Conservation (phyloP, 129 eudicot genomes). For the Artemisia tridentata region DNA sequence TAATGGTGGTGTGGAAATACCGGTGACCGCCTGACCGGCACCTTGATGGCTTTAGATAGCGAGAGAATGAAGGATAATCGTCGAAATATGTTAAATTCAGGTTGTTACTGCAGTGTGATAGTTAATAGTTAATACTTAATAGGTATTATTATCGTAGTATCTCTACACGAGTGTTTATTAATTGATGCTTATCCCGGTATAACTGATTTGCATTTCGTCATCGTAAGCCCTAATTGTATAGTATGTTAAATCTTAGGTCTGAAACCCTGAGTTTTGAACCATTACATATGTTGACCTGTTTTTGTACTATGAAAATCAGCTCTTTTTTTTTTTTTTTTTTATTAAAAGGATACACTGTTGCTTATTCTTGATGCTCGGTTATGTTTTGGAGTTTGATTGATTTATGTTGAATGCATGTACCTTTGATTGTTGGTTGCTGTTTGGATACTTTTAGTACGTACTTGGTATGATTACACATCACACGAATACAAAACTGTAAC, state of each 20-base stretch:
- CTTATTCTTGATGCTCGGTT: not conserved
- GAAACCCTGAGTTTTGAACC: conserved; percentile 14
- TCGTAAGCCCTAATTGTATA: conserved; percentile 6
- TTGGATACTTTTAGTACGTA: not conserved
- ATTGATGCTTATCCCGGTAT: not conserved
- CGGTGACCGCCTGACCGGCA: too few species aligned
- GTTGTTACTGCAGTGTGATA: conserved; percentile 17
- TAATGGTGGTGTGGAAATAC: too few species aligned
- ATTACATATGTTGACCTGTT: not conserved
- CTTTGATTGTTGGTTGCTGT: not conserved
- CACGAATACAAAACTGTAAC: too few species aligned
- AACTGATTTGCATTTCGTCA: not conserved
- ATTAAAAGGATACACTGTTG: not conserved
- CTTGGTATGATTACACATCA: too few species aligned
- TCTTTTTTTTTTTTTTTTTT: not conserved
- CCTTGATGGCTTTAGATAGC: too few species aligned
- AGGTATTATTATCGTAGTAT: too few species aligned
- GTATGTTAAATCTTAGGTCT: conserved; percentile 18
- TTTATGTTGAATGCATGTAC: not conserved
- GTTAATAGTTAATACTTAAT: not conserved
- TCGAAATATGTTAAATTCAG: conserved; percentile 1
- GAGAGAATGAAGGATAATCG: too few species aligned
- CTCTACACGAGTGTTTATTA: not conserved
- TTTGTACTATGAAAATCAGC: not conserved
- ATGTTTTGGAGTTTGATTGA: conserved; percentile 10